Conservation (phyloP, 805 yeast species). For the Pichia heedii region DNA sequence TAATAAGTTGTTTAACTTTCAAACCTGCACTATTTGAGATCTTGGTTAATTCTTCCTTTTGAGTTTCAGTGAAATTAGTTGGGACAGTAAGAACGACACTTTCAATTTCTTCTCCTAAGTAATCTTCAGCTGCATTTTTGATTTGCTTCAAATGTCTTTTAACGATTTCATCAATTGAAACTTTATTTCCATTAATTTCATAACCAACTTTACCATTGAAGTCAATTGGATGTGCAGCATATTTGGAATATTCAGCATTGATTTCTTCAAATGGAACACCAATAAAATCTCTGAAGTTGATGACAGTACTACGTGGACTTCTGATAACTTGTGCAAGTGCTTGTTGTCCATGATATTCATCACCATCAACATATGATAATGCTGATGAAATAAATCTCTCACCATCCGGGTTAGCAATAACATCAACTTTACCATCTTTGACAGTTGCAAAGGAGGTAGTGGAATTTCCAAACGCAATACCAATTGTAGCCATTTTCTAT, state of each 20-base stretch:
- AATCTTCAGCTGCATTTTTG: constrained; percentile 86
- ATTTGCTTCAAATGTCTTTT: constrained; percentile 78
- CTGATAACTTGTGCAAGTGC: constrained; percentile 88
- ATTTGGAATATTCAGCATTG: constrained; percentile 53
- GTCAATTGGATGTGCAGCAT: constrained; percentile 60
- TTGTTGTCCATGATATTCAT: constrained; percentile 96
- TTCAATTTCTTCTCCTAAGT: constrained; percentile 69
- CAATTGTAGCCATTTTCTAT: constrained; percentile 54
- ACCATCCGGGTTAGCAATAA: constrained; percentile 98
- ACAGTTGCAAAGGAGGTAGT: constrained; percentile 91
- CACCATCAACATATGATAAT: constrained; percentile 83
- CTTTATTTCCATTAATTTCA: constrained; percentile 45
- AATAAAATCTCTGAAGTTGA: constrained; percentile 88
- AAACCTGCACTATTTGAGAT: constrained; percentile 67
- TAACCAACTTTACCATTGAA: constrained; percentile 62
- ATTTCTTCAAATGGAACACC: constrained; percentile 67
- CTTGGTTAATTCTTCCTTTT: constrained; percentile 51
- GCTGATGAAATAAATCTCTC: constrained; percentile 95
- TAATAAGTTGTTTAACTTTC: constrained; percentile 75
- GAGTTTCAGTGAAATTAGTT: constrained; percentile 70
- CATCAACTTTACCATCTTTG: constrained; percentile 87
- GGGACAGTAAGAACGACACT: constrained; percentile 88
- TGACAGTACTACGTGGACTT: constrained; percentile 77
- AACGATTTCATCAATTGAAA: constrained; percentile 70
- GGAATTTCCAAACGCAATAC: constrained; percentile 94